Evolutionary conservation across 257 asterid genomes (phyloP), one percentile per base, ranked within the genome.

Genomic region (Nicotiana obtusifolia): DNA sequence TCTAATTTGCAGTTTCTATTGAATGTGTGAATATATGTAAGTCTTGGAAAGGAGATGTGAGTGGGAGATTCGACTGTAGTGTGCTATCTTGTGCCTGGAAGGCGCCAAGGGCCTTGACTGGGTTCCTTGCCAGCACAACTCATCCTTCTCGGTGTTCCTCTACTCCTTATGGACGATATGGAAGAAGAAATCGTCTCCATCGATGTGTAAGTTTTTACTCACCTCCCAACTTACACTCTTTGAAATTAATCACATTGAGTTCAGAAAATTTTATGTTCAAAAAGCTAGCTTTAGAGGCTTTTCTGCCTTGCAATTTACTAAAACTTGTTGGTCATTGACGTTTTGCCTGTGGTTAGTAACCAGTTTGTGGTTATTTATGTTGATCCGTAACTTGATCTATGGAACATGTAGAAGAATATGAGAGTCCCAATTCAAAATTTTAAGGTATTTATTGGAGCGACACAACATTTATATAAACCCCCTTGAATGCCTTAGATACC

Each of bases 111-210:
- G 91, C 83, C 66, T 88, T 94, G 85, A 90, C 93, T 76, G 97
- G 97, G 64, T 91, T 88, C 81, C 94, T 94, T n/a, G 97, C 98
- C 28, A 93, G 93, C 85, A 94, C 98, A 11, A 83, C 95, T 14
- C 90, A 88, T 81, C 88, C 97, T 85, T 79, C 89, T 22, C 93
- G 87, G 84, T 76, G 90, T 24, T 83, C 78, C 17, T 56, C 52
- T 83, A 22, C 81, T 26, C 76, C 85, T 47, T 85, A 78, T 80
- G 92, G 86, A 67, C 85, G 84, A 68, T 44, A 77, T 81, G 71
- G 85, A 73, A 85, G 90, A 77, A 89, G 86, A 79, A 88, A 83
- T 90, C 82, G 85, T 22, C 61, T 47, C 85, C 41, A 83, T 79
- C 64, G 47, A 86, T 86, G 88, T 88, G 98, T 94, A 91, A 89